Percentiles rank a stretch among this genome's conserved stretches.
Conservation (phyloP, 2,329 filamentous ascomycete species). For the Diplodia seriata region DNA sequence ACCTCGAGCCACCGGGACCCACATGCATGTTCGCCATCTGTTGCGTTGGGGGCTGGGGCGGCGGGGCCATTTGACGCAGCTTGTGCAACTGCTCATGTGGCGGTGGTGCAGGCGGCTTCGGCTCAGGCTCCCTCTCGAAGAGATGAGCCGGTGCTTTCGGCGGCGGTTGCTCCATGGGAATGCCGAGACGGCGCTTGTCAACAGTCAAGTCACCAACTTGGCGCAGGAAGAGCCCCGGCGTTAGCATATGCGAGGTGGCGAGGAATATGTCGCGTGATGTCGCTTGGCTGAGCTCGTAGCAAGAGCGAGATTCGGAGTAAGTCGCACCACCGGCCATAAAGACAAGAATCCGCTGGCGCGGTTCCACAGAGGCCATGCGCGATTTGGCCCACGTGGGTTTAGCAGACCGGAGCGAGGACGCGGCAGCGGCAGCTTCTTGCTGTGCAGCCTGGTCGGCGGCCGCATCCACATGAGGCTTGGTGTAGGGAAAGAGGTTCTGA, state of each 20-base stretch:
- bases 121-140: constrained; percentile 74
- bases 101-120: constrained; percentile 59
- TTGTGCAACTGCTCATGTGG: constrained; percentile 40
- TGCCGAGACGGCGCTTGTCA: constrained; percentile 75
- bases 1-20: constrained; percentile 17
- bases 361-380: constrained; percentile 75
- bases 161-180: constrained; percentile 81
- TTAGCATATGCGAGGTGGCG: constrained; percentile 90
- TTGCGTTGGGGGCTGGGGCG: constrained; percentile 44
- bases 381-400: constrained; percentile 96
- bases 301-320: constrained; percentile 85
- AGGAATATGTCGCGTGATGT: constrained; percentile 85
- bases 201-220: constrained; percentile 81
- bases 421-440: constrained; percentile 54
- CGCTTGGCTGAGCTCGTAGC: constrained; percentile 81
- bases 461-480: constrained; percentile 64
- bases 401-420: constrained; percentile 80
- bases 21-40: constrained; percentile 40
- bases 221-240: constrained; percentile 79
- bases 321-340: constrained; percentile 97
- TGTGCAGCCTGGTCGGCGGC: constrained; percentile 63
- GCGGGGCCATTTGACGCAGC: constrained; percentile 36
- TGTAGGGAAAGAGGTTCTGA: constrained; percentile 55
- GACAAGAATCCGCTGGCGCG: constrained; percentile 86
- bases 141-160: constrained; percentile 85